Conservation (phyloP, 345 rosid genomes). For the Aethionema arabicum region DNA sequence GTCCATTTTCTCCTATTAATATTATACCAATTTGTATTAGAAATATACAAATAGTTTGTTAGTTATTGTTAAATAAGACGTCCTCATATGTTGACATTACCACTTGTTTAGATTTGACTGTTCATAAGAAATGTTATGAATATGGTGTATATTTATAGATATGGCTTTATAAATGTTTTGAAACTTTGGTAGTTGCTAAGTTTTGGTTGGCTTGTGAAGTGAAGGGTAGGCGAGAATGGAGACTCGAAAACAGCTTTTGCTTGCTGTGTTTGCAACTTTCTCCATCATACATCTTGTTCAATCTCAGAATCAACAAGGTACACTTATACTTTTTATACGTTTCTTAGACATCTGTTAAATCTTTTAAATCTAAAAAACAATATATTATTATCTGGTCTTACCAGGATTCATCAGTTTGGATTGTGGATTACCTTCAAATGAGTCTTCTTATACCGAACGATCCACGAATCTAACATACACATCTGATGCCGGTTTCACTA, state of each 20-base stretch:
- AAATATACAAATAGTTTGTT: neutral
- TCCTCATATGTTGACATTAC: neutral
- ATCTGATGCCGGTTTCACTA: constrained; percentile 33
- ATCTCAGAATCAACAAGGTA: constrained; percentile 33
- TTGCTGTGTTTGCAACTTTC: no score
- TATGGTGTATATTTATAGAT: no score
- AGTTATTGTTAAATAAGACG: no score
- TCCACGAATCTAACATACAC: constrained; percentile 10
- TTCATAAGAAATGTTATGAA: neutral
- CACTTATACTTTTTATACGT: no score
- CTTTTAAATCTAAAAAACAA: neutral
- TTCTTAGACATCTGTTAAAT: no score
- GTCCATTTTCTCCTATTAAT: neutral
- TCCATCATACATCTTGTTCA: constrained; percentile 7
- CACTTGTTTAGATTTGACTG: neutral
- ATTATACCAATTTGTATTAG: neutral
- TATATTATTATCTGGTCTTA: neutral
- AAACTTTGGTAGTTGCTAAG: no score
- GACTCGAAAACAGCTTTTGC: no score
- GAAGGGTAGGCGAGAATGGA: no score
- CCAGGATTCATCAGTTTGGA: constrained; percentile 47
- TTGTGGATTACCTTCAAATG: constrained; percentile 37
- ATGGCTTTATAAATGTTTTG: no score
- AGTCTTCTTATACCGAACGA: constrained; percentile 24
- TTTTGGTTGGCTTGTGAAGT: no score